phyloP scores from a whole-genome alignment of 306 rosid species.

The Pyrus betulifolia region DNA sequence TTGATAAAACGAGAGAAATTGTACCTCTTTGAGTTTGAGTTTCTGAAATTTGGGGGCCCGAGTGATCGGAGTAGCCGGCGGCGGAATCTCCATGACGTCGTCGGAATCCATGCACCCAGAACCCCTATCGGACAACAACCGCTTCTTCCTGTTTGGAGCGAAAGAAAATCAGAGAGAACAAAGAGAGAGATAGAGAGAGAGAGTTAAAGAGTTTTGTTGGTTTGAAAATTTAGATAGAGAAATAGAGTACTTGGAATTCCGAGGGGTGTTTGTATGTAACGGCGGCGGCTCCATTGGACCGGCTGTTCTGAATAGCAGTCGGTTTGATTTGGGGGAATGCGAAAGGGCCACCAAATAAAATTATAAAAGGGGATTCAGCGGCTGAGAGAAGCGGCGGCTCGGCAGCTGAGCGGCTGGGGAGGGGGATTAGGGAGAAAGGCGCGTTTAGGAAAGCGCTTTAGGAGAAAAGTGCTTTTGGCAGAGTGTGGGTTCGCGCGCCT shows the following conservation, averaged over 20 bases:
- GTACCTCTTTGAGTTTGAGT: slow-evolving; percentile 12
- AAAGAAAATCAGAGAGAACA: slow-evolving; percentile 21
- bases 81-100: slow-evolving; percentile 41
- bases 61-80: slow-evolving; percentile 12
- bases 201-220: background rate
- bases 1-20: background rate
- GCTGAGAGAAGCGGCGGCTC: background rate
- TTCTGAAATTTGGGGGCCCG: slow-evolving; percentile 24
- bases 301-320: background rate
- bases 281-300: slow-evolving; percentile 39
- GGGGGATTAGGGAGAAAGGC: background rate
- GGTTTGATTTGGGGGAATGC: too few species aligned
- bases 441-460: background rate
- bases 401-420: background rate
- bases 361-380: background rate
- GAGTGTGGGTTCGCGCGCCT: slow-evolving; percentile 26
- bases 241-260: slow-evolving; percentile 26
- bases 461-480: background rate
- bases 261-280: slow-evolving; percentile 4
- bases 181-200: slow-evolving; percentile 1
- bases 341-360: background rate
- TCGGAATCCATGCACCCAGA: slow-evolving; percentile 47
- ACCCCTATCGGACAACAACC: slow-evolving; percentile 4
- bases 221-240: background rate
- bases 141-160: slow-evolving; percentile 31